Conservation (phyloP, 352 stramenopile genomes). For the Peronospora belbahrii region DNA sequence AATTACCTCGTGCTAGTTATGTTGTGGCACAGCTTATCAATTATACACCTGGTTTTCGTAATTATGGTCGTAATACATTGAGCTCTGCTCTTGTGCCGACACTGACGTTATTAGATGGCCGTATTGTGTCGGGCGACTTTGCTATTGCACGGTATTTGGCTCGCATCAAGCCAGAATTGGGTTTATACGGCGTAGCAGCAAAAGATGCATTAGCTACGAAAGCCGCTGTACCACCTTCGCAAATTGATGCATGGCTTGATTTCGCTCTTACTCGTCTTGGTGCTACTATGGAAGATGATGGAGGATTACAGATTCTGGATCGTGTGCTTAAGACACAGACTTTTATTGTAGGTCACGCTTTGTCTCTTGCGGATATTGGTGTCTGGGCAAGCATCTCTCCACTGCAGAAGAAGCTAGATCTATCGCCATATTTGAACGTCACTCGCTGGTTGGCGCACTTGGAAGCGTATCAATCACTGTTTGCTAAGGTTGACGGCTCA, state of each 20-base stretch:
- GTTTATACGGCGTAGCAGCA: conserved; percentile 49
- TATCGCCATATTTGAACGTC: conserved; percentile 55
- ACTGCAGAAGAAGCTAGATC: conserved; percentile 36
- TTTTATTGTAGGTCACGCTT: conserved; percentile 89
- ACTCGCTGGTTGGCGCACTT: conserved; percentile 69
- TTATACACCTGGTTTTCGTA: conserved; percentile 42
- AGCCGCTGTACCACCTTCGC: conserved; percentile 28
- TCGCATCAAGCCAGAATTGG: conserved; percentile 31
- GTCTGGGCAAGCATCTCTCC: conserved; percentile 79
- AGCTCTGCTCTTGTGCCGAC: conserved; percentile 55
- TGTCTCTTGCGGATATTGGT: conserved; percentile 94
- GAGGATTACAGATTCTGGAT: conserved; percentile 81
- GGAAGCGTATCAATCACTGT: conserved; percentile 43
- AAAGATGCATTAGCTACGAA: conserved; percentile 38
- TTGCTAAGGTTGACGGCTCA: conserved; percentile 37
- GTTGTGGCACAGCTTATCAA: conserved; percentile 54
- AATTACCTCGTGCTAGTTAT: conserved; percentile 58
- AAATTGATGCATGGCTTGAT: conserved; percentile 92
- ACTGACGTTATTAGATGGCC: conserved; percentile 40
- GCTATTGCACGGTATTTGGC: conserved; percentile 66
- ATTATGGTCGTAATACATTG: conserved; percentile 32
- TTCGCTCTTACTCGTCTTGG: conserved; percentile 73
- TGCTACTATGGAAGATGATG: conserved; percentile 23
- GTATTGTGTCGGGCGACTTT: conserved; percentile 74
- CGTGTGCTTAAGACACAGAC: conserved; percentile 83